These are phyloP conservation scores for Wilcoxina mikolae DNA, from an alignment of 495 filamentous ascomycete species.

Conservation along the genomic window DNA sequence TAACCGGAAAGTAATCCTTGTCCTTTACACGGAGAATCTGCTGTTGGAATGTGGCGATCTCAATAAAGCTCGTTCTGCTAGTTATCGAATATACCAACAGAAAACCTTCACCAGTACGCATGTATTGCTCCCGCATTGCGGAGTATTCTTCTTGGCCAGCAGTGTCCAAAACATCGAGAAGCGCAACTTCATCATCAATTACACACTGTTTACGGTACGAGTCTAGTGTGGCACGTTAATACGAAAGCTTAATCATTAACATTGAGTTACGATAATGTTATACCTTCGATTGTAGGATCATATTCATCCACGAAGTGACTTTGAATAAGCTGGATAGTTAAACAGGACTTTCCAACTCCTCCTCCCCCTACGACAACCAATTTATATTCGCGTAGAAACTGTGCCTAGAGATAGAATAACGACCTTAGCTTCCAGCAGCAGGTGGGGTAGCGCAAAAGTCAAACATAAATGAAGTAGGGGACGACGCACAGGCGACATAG, in stretches of 20 bases:
- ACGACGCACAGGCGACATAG: constrained; percentile 21
- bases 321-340: constrained; percentile 98
- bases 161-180: constrained; percentile 94
- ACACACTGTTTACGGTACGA: constrained; percentile 99
- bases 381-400: constrained; percentile 99
- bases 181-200: constrained; percentile 92
- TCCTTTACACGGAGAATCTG: constrained; percentile 97
- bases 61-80: constrained; percentile 90
- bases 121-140: constrained; percentile 99
- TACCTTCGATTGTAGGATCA: constrained; percentile 98
- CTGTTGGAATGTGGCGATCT: constrained; percentile 96
- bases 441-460: neutral
- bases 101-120: constrained; percentile 98
- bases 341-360: constrained; percentile 96
- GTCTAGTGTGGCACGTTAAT: constrained; percentile 40
- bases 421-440: constrained; percentile 1
- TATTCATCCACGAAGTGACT: constrained; percentile 99
- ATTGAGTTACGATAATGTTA: constrained; percentile 19
- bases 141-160: constrained; percentile 98
- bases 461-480: constrained; percentile 9
- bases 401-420: constrained; percentile 17
- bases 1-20: constrained; percentile 98
- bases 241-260: neutral
- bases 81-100: constrained; percentile 96
- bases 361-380: constrained; percentile 94